These are phyloP conservation scores for Zychaea mexicana DNA, from an alignment of 371 early-diverging fungal species.

Conservation along the genomic window DNA sequence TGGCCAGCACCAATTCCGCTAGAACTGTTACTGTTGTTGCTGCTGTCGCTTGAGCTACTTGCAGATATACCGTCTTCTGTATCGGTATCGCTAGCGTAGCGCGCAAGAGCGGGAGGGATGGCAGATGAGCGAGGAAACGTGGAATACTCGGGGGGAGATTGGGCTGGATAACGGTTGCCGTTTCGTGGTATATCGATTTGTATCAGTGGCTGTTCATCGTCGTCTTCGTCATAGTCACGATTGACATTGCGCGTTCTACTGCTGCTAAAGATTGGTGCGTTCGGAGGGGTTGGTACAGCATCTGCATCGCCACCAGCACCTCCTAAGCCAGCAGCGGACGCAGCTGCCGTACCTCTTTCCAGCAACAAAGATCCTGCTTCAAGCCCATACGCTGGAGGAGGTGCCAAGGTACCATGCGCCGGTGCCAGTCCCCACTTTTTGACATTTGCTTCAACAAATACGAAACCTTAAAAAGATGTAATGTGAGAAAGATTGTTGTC, in stretches of 20 bases:
- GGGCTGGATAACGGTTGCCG: conserved; percentile 12
- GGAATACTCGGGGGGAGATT: conserved; percentile 27
- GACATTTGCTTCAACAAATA: conserved; percentile 82
- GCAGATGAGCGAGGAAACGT: conserved; percentile 22
- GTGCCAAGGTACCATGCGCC: conserved; percentile 63
- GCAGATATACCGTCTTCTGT: conserved; percentile 8
- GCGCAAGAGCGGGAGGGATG: conserved; percentile 3
- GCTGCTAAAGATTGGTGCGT: conserved; percentile 2
- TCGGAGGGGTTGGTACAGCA: neutral
- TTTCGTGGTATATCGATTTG: conserved; percentile 26
- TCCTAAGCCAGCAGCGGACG: too few species aligned
- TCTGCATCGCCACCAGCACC: too few species aligned
- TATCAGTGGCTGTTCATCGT: conserved; percentile 6
- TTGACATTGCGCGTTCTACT: neutral
- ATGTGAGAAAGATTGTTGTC: neutral
- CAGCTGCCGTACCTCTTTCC: conserved; percentile 25
- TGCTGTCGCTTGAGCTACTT: conserved; percentile 5
- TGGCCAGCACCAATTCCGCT: neutral
- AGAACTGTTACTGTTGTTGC: neutral
- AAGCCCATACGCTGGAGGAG: conserved; percentile 70
- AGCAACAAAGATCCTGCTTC: conserved; percentile 57
- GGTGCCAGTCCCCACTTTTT: conserved; percentile 84
- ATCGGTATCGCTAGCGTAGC: conserved; percentile 7
- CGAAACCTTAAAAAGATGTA: conserved; percentile 43
- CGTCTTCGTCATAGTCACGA: neutral